Base-by-base conservation (phyloP, 2,329 filamentous ascomycete species). In the Colletotrichum tropicale region DNA sequence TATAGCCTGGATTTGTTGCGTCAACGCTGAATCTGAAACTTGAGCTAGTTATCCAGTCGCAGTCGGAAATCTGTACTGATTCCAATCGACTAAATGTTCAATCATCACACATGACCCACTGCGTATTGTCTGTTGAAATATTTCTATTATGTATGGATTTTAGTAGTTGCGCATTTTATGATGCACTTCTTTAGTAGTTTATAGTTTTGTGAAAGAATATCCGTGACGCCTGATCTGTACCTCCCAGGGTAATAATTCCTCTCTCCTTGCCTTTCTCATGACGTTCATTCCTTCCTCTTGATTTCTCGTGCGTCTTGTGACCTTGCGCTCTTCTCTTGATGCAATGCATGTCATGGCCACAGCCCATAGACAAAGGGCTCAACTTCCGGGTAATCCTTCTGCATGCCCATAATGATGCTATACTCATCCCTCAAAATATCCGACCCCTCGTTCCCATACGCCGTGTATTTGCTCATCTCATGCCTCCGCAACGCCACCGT, bases 401-500 rank as follows among this genome's bases (percentile, higher is more conserved):
- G 74, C 79, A 79, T 81, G 2, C 82, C 82, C 82, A 83, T 82
- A 21, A 83, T 82, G 68, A 79, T 70, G 55, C 81, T 83, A 48
- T 79, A 81, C 76, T 83, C 82, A 48, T 83, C 82, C 12, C 76
- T 77, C 58, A 83, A 61, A 18, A 83, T 66, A 48, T 83, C 81
- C 3, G 81, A 83, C 0, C 81, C 82, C 36, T 81, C 76, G 34
- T 83, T 83, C 10, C 76, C 80, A 10, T 79, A 80, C 1, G 48
- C 67, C 4, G 70, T 3, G 52, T 82, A 83, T 8, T 36, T 72
- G 79, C 82, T 83, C 13, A 83, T 58, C 78, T 83, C 82, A 56
- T 83, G 82, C 52, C 82, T 79, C 36, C 82, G 80, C 67, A 83
- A 75, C 2, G 82, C 82, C 15, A 84, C 78, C 7, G 78, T 83